These are phyloP conservation scores for Neopestalotiopsis clavispora DNA, from an alignment of 2,329 filamentous ascomycete genomes.

Conservation along the genomic window DNA sequence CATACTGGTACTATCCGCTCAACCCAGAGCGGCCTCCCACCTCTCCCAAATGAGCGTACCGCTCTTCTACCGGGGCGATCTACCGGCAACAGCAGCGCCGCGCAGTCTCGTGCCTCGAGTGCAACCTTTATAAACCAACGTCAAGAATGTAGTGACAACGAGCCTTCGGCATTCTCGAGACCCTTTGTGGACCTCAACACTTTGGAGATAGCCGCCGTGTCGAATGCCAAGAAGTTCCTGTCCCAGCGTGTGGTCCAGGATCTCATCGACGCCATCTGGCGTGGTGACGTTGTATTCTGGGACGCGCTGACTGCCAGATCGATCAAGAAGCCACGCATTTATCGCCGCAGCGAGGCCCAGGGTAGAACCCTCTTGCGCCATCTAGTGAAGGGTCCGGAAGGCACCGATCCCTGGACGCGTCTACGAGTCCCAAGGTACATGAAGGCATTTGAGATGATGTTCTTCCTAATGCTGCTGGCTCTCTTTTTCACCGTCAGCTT, in stretches of 20 bases:
- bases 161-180: background rate
- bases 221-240: slow-evolving; percentile 7
- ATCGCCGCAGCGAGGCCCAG: background rate
- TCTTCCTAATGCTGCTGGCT: slow-evolving; percentile 5
- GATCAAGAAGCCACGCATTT: slow-evolving; percentile 10
- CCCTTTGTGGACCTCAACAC: slow-evolving; percentile 11
- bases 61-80: background rate
- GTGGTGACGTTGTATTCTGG: slow-evolving; percentile 9
- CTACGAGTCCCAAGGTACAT: slow-evolving; percentile 7
- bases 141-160: background rate
- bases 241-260: slow-evolving; percentile 4
- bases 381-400: background rate
- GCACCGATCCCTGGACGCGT: slow-evolving; percentile 4
- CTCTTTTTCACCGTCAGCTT: slow-evolving; percentile 1
- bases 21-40: background rate
- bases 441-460: slow-evolving; percentile 11
- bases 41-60: background rate
- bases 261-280: slow-evolving; percentile 5
- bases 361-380: background rate
- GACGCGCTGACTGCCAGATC: background rate
- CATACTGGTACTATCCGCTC: background rate
- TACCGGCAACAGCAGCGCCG: background rate
- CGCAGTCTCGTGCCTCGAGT: background rate
- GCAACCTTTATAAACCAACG: background rate
- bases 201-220: slow-evolving; percentile 7